Evolutionary conservation across 768 basidiomycete genomes (phyloP), one percentile per base, ranked within the genome.

Genomic region (Russula emetica): DNA sequence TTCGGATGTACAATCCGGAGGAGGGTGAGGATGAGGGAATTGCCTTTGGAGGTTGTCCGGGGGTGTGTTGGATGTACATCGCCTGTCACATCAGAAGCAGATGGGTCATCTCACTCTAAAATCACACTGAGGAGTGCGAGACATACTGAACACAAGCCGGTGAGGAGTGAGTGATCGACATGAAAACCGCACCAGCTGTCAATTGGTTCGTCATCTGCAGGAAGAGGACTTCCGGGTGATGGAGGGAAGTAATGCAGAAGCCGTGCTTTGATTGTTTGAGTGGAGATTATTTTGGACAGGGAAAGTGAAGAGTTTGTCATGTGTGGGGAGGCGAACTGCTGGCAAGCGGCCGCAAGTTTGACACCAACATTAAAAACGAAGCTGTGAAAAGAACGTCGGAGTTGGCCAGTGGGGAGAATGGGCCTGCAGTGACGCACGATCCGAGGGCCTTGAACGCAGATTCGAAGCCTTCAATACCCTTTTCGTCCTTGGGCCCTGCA

Each of bases 161-260:
- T 99, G 60, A 99, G 76, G 44, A 93, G 74, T 9, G 88, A 88
- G 70, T 98, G 94, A 72, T 99, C 97, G 24, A 94, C 78, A 74
- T 98, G 96, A 70, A 94, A 94, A 20, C 96, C 96, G 76, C 96
- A 98, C 85, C 92, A 94, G 67, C 85, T 90, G 67, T 97, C 93
- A 32, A 93, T 76, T 2, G 85, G 78, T 54, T 86, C 87, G 66
- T 87, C 83, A 40, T 86, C 82, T 5, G 71, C 63, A 0, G 77
- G 74, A 6, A 70, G 66, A 22, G 72, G 66, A 22, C 67, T 69
- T 52, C 76, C 80, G 2, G 80, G 72, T 30, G 80, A 71, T 11
- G 86, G 85, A 18, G 96, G 90, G 70, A 94, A 99, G 74, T 99
- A 99, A 72, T 99, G 96, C n/a, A 99, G 78, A 14, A 99, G 82